phyloP scores from a whole-genome alignment of 2,329 filamentous ascomycete species.

The Colletotrichum liaoningense region DNA sequence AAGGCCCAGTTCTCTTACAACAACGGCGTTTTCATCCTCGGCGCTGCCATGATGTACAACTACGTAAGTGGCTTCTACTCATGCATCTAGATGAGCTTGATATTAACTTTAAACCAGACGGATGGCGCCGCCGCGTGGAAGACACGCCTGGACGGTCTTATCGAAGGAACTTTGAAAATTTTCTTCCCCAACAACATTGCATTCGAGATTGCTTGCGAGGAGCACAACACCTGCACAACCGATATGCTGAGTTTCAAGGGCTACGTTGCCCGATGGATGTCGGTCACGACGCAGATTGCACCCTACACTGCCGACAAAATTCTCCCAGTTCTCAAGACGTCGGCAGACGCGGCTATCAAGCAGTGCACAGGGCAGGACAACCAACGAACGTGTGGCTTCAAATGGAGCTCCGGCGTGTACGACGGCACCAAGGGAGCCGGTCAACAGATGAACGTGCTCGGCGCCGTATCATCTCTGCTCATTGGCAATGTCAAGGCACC shows the following conservation, averaged over 20 bases:
- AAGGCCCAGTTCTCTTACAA: conserved; percentile 71
- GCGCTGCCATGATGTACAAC: conserved; percentile 75
- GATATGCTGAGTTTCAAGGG: conserved; percentile 75
- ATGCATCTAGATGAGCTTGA: not conserved
- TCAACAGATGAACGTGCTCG: conserved; percentile 69
- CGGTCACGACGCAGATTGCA: conserved; percentile 63
- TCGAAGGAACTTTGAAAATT: conserved; percentile 49
- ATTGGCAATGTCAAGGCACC: conserved; percentile 54
- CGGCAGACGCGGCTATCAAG: conserved; percentile 64
- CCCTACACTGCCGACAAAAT: conserved; percentile 64
- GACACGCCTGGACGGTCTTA: conserved; percentile 54
- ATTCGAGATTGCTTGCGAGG: conserved; percentile 71
- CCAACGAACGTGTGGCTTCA: conserved; percentile 64
- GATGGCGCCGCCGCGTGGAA: conserved; percentile 64
- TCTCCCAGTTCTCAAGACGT: conserved; percentile 61
- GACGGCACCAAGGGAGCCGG: conserved; percentile 68
- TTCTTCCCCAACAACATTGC: conserved; percentile 70
- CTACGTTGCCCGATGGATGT: conserved; percentile 68
- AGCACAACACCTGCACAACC: conserved; percentile 64
- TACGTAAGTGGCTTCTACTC: conserved; percentile 48
- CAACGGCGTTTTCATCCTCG: conserved; percentile 67
- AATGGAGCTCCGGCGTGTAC: conserved; percentile 62
- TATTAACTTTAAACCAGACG: conserved; percentile 48
- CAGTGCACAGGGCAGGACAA: conserved; percentile 64
- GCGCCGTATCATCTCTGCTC: conserved; percentile 65